Evolutionary conservation across 2,329 filamentous ascomycete species (phyloP).

Genomic region (Fusarium illudens): DNA sequence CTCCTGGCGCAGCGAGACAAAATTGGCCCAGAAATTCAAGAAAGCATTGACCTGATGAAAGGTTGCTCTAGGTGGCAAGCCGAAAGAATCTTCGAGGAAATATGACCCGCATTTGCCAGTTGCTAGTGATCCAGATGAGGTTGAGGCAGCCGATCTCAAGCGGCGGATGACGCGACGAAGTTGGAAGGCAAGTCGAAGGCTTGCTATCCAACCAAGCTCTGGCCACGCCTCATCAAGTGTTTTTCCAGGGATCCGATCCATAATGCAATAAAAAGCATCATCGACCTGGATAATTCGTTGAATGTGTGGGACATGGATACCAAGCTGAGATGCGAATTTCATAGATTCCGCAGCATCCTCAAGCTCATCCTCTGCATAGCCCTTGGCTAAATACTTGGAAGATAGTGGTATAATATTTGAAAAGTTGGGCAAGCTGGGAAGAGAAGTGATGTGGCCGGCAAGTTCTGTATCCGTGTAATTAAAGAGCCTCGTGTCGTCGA

Average conservation of each 20-base stretch:
- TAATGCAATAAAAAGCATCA: conserved; percentile 12
- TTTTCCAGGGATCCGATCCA: conserved; percentile 11
- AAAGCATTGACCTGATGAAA: conserved; percentile 11
- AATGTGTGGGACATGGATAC: conserved; percentile 10
- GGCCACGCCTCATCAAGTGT: conserved; percentile 11
- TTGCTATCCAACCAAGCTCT: conserved; percentile 12
- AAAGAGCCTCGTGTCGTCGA: not conserved
- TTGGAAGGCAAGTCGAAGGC: conserved; percentile 18
- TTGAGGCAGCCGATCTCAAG: conserved; percentile 10
- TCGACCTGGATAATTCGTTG: conserved; percentile 3
- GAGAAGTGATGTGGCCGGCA: conserved; percentile 8
- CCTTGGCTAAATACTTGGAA: conserved; percentile 23
- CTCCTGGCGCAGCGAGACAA: conserved; percentile 9
- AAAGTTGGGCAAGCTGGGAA: conserved; percentile 8
- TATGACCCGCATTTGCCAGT: conserved; percentile 17
- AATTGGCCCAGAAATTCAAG: conserved; percentile 22
- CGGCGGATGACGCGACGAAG: conserved; percentile 14
- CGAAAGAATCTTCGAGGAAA: conserved; percentile 16
- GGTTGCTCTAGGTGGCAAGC: conserved; percentile 12
- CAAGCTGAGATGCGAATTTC: conserved; percentile 13
- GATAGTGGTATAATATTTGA: conserved; percentile 17
- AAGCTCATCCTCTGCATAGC: conserved; percentile 6
- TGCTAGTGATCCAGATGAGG: conserved; percentile 9
- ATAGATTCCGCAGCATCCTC: conserved; percentile 11
- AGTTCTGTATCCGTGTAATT: not conserved